phyloP scores from a whole-genome alignment of 2,329 filamentous ascomycete genomes.

The Claviceps paspali region DNA sequence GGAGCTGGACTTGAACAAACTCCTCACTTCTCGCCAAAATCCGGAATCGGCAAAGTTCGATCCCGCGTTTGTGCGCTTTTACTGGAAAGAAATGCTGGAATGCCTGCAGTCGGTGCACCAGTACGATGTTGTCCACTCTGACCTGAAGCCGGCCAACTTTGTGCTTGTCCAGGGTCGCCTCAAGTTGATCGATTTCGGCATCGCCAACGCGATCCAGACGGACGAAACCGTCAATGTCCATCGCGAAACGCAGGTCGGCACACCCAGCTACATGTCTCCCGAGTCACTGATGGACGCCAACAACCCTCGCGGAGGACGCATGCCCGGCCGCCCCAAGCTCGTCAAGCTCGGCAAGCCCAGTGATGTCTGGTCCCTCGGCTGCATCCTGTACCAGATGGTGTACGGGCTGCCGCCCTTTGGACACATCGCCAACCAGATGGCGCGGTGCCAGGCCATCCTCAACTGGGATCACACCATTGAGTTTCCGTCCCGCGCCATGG shows the following conservation, averaged over 20 bases:
- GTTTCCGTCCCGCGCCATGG: constrained; percentile 54
- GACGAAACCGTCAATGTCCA: constrained; percentile 97
- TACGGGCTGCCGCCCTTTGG: constrained; percentile 95
- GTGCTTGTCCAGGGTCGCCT: constrained; percentile 78
- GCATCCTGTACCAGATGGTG: constrained; percentile 94
- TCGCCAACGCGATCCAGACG: constrained; percentile 89
- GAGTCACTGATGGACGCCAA: constrained; percentile 86
- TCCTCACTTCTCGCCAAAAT: constrained; percentile 60
- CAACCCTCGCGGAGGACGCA: constrained; percentile 33
- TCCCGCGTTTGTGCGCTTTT: constrained; percentile 82
- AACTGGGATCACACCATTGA: constrained; percentile 61
- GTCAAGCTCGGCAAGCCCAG: constrained; percentile 94
- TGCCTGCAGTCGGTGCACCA: constrained; percentile 82
- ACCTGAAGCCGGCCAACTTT: constrained; percentile 95
- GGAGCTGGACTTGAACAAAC: constrained; percentile 79
- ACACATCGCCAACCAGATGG: constrained; percentile 76
- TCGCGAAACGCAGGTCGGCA: constrained; percentile 86
- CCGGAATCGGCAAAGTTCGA: constrained; percentile 65
- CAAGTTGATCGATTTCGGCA: constrained; percentile 97
- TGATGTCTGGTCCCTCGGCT: constrained; percentile 91
- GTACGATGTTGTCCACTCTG: constrained; percentile 86
- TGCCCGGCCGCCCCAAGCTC: constrained; percentile 44
- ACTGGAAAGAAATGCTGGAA: constrained; percentile 99
- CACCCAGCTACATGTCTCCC: constrained; percentile 97
- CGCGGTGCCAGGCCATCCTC: constrained; percentile 74